These are phyloP conservation scores for Cenchrus purpureus DNA, from an alignment of 176 grass and related monocot genomes.

Conservation along the genomic window DNA sequence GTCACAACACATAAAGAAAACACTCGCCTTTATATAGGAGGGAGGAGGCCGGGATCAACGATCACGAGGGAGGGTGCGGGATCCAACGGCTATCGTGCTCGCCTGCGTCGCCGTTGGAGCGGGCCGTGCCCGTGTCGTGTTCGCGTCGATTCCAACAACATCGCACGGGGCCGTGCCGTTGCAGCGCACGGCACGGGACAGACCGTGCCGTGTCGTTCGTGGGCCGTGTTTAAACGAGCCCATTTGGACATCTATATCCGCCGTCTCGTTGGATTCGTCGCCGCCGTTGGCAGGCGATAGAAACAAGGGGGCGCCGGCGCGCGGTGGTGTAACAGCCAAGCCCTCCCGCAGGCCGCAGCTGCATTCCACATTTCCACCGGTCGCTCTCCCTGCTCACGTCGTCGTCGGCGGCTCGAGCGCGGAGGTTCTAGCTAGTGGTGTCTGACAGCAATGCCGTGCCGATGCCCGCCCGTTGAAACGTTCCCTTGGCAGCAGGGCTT, in stretches of 20 bases:
- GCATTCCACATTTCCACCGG: neutral
- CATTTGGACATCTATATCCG: no score
- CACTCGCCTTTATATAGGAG: no score
- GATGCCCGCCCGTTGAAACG: neutral
- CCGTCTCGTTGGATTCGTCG: neutral
- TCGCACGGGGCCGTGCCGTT: no score
- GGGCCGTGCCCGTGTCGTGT: no score
- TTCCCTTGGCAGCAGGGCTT: neutral
- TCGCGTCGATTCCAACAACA: no score
- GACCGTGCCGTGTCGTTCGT: neutral
- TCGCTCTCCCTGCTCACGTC: neutral
- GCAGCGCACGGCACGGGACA: no score
- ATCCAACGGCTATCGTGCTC: no score
- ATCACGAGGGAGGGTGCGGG: no score
- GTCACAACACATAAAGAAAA: no score
- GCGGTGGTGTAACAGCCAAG: neutral
- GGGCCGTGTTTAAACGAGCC: no score
- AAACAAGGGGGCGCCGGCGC: neutral
- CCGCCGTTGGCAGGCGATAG: neutral
- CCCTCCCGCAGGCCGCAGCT: neutral
- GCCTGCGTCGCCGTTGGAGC: no score
- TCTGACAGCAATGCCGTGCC: neutral
- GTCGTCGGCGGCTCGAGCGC: neutral
- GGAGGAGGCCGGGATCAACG: no score
- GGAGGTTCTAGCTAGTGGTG: neutral